phyloP scores from a whole-genome alignment of 352 stramenopile genomes.

The Globisporangium heterothallicum region DNA sequence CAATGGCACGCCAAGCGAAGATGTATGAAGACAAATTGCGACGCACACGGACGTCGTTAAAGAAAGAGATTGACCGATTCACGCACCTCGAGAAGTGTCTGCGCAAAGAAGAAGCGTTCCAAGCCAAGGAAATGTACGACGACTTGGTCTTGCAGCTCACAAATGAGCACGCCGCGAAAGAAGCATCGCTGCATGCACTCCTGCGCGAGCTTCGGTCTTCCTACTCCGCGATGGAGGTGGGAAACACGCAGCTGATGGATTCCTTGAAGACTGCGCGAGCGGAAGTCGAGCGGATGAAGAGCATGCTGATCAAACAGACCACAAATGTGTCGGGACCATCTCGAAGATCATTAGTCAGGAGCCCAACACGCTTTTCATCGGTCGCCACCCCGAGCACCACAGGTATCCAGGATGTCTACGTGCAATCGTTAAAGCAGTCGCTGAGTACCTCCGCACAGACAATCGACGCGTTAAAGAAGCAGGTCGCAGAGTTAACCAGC shows the following conservation, averaged over 20 bases:
- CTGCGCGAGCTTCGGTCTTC: slow-evolving; percentile 43
- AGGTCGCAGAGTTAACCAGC: slow-evolving; percentile 28
- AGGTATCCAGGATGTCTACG: slow-evolving; percentile 14
- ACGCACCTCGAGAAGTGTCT: slow-evolving; percentile 57
- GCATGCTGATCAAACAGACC: slow-evolving; percentile 32
- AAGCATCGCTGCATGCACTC: slow-evolving; percentile 39
- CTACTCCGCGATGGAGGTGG: slow-evolving; percentile 39
- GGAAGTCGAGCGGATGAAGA: slow-evolving; percentile 50
- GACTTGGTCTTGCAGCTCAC: slow-evolving; percentile 35
- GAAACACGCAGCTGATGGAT: slow-evolving; percentile 52
- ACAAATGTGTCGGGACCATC: not conserved
- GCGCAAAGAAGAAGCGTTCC: slow-evolving; percentile 45
- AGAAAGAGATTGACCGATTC: slow-evolving; percentile 66
- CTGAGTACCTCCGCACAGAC: slow-evolving; percentile 29
- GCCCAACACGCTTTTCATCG: slow-evolving; percentile 3
- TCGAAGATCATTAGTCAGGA: slow-evolving; percentile 11
- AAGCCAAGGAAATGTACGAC: slow-evolving; percentile 44
- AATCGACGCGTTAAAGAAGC: slow-evolving; percentile 32
- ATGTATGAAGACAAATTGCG: slow-evolving; percentile 53
- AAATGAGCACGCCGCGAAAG: slow-evolving; percentile 33
- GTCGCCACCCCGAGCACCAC: not conserved
- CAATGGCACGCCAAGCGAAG: slow-evolving; percentile 31
- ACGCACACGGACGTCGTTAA: slow-evolving; percentile 36
- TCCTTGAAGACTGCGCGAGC: slow-evolving; percentile 28
- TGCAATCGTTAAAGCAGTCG: slow-evolving; percentile 45